Conservation (phyloP, 495 filamentous ascomycete genomes). For the Penicillium simplicissimum region DNA sequence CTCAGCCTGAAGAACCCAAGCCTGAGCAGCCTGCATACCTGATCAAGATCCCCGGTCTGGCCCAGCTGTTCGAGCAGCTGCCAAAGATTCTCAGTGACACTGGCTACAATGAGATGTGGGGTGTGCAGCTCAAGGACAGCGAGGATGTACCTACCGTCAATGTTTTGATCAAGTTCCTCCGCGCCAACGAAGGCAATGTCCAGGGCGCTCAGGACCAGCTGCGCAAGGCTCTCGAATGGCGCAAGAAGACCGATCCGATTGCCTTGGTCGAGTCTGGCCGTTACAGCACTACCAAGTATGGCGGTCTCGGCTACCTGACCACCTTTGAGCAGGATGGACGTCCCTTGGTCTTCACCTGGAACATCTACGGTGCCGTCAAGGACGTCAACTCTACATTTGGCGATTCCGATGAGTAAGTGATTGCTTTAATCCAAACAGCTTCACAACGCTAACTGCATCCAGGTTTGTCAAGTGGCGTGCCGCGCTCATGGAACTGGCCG, state of each 20-base stretch:
- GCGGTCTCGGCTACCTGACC: slow-evolving; percentile 55
- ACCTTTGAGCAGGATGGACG: slow-evolving; percentile 46
- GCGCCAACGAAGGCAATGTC: slow-evolving; percentile 78
- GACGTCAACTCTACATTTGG: slow-evolving; percentile 71
- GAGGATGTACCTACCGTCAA: slow-evolving; percentile 71
- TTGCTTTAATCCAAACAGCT: not conserved
- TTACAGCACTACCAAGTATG: slow-evolving; percentile 53
- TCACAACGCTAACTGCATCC: not conserved
- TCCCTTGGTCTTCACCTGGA: slow-evolving; percentile 68
- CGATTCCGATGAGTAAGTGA: slow-evolving; percentile 69
- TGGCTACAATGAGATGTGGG: slow-evolving; percentile 75
- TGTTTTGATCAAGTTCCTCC: slow-evolving; percentile 86
- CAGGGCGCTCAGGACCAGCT: slow-evolving; percentile 73
- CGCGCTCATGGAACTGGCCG: slow-evolving; percentile 79
- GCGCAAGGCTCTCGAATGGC: slow-evolving; percentile 75
- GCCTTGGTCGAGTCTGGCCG: slow-evolving; percentile 42
- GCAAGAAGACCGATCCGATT: slow-evolving; percentile 60
- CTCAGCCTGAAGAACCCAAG: slow-evolving; percentile 28
- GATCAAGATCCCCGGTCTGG: slow-evolving; percentile 38
- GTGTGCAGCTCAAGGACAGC: slow-evolving; percentile 58
- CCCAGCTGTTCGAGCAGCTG: slow-evolving; percentile 41
- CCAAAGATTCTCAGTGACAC: slow-evolving; percentile 48
- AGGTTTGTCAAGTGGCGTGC: slow-evolving; percentile 86
- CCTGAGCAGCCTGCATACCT: slow-evolving; percentile 40
- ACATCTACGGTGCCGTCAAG: slow-evolving; percentile 82